Evolutionary conservation across 1,139 yeast genomes (phyloP), one percentile per base, ranked within the genome.

Genomic region (Waltiozyma sp.): DNA sequence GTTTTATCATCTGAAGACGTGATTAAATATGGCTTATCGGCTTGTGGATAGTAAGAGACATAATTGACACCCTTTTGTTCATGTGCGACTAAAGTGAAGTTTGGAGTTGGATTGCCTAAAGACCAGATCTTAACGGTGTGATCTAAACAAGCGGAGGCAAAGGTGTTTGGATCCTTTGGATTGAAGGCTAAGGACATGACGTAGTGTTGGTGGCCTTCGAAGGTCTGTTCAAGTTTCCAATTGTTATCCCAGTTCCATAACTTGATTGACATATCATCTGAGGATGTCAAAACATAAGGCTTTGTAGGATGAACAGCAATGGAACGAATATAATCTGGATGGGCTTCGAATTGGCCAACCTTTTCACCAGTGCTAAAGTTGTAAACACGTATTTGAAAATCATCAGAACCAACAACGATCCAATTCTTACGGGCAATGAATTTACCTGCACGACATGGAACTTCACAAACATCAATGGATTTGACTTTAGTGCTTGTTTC

Each of bases 81-180:
- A 58, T 91, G 96, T 7, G 97, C 95, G 39, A 77, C 72, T 59
- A 93, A 72, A 2, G 98, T 89, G 68, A 85, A 88, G 65, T 91
- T 91, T 47, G 98, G 95, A 34, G 75, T 74, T n/a, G 84, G 65
- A 40, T 91, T 82, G 26, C 96, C 95, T 56, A 91, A 68, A 2
- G 95, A 84, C 99, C 99, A 91, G 51, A 93, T 84, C 65, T 91
- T 91, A 46, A 93, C 95, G 18, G 97, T 88, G 58, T 94, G 81
- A 64, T 91, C 99, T 57, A 93, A 73, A 68, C 95, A 88, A 11
- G 95, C 96, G 28, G 96, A 84, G 3, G 97, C 98, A 73, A 91
- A 93, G 37, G 96, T 89, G 66, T 85, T 88, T 52, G 96, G 91
- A 65, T 93, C 98, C 66, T 89, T 91, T 46, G 98, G 97, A 65